A percentile compares a stretch with the other conserved stretches of the same genome.
These are phyloP conservation scores for Pilatotrama ljubarskyi DNA, from an alignment of 768 basidiomycete genomes.

Conservation along the genomic window DNA sequence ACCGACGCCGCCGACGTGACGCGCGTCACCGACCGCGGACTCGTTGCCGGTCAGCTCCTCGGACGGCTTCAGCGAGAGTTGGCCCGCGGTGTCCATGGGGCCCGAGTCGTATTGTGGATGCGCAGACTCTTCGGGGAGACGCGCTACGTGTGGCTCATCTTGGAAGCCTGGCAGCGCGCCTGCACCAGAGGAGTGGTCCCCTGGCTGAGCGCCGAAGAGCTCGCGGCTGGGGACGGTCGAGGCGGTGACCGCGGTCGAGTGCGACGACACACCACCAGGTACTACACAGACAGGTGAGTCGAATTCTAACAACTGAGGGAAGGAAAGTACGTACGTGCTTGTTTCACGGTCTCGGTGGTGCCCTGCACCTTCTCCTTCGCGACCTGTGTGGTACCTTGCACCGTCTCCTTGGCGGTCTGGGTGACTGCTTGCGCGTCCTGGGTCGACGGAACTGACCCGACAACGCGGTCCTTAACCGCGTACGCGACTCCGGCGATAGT, in stretches of 20 bases:
- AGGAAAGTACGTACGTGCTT: background rate
- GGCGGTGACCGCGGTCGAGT: conserved; percentile 15
- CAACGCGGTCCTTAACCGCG: conserved; percentile 11
- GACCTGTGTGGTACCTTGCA: background rate
- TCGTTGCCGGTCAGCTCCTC: conserved; percentile 28
- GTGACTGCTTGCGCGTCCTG: background rate
- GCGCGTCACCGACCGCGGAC: conserved; percentile 35
- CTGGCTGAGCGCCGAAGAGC: conserved; percentile 15
- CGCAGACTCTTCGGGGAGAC: conserved; percentile 24
- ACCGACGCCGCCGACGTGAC: conserved; percentile 40
- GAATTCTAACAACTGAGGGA: too few species aligned
- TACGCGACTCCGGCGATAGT: conserved; percentile 6
- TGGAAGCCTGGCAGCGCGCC: conserved; percentile 26
- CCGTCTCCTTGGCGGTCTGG: background rate
- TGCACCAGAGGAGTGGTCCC: conserved; percentile 22
- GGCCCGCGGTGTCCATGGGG: conserved; percentile 1
- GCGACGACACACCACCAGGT: background rate
- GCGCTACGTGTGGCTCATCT: conserved; percentile 25
- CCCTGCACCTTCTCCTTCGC: background rate
- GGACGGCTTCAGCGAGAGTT: conserved; percentile 28
- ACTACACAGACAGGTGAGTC: background rate
- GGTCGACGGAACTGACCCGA: background rate
- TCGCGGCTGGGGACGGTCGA: conserved; percentile 23
- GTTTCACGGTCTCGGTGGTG: background rate
- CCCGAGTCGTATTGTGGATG: conserved; percentile 16